phyloP scores from a whole-genome alignment of 129 eudicot genomes.

The Flaveria sonorensis region DNA sequence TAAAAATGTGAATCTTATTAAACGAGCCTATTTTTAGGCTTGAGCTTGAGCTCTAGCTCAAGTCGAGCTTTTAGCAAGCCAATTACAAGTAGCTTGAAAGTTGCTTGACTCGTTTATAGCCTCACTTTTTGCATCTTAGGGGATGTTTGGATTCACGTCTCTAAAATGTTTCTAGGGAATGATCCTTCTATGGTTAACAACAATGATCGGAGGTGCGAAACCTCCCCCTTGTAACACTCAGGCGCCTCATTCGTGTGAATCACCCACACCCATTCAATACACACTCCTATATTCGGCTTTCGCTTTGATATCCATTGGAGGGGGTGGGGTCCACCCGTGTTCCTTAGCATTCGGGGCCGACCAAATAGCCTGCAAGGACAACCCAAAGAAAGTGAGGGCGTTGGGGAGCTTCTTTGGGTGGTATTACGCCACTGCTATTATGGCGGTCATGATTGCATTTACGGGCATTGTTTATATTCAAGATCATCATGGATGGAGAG shows the following conservation, averaged over 20 bases:
- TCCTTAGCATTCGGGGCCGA: slow-evolving; percentile 93
- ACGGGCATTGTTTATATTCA: slow-evolving; percentile 80
- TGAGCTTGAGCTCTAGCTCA: no score
- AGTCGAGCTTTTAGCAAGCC: no score
- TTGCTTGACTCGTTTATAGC: background rate
- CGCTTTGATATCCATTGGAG: slow-evolving; percentile 76
- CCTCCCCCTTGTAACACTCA: slow-evolving; percentile 51
- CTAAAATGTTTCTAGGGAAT: slow-evolving; percentile 51
- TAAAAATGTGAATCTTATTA: no score
- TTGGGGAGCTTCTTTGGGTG: slow-evolving; percentile 70
- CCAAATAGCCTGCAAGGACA: slow-evolving; percentile 55
- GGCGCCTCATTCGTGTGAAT: slow-evolving; percentile 38
- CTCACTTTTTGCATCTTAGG: no score
- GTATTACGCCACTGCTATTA: slow-evolving; percentile 64
- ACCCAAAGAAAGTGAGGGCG: slow-evolving; percentile 45
- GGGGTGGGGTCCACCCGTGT: slow-evolving; percentile 82
- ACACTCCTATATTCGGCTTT: slow-evolving; percentile 53
- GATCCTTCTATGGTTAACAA: slow-evolving; percentile 76
- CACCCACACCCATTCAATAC: slow-evolving; percentile 54
- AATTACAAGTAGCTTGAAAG: no score
- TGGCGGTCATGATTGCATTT: slow-evolving; percentile 60
- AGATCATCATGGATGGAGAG: slow-evolving; percentile 76
- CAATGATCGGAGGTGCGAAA: slow-evolving; percentile 56
- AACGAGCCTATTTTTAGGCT: no score
- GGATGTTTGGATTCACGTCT: background rate